A percentile compares a stretch with the other conserved stretches of the same genome.
phyloP scores from a whole-genome alignment of 495 filamentous ascomycete species.

The Talaromyces trachyspermus region DNA sequence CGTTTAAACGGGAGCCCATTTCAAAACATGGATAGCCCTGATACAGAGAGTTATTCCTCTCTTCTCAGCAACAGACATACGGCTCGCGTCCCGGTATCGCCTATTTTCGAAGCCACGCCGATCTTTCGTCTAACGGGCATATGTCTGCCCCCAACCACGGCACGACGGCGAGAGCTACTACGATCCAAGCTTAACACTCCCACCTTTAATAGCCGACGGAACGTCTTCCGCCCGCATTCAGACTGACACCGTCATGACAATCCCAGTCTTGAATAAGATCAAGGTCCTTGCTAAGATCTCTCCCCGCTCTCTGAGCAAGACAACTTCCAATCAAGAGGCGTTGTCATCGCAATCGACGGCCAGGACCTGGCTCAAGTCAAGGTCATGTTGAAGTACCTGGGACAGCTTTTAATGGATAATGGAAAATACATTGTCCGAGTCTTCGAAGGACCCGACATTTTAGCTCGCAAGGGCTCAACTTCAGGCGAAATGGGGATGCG shows the following conservation, averaged over 20 bases:
- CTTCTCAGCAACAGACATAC: constrained; percentile 20
- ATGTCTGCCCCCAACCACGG: constrained; percentile 10
- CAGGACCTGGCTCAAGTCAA: constrained; percentile 47
- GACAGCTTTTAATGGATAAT: constrained; percentile 48
- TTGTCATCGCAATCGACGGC: constrained; percentile 79
- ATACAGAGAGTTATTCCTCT: constrained; percentile 24
- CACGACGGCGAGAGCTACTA: constrained; percentile 10
- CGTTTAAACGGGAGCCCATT: constrained; percentile 2
- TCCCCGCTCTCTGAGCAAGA: constrained; percentile 49
- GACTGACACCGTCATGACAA: constrained; percentile 58
- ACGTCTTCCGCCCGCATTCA: constrained; percentile 24
- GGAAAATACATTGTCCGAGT: constrained; percentile 49
- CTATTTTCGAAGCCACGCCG: constrained; percentile 21
- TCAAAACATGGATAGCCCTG: constrained; percentile 18
- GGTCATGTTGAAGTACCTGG: constrained; percentile 53
- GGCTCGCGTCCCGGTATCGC: constrained; percentile 24
- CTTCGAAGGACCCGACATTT: constrained; percentile 43
- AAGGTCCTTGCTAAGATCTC: constrained; percentile 60
- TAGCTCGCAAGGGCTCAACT: constrained; percentile 21
- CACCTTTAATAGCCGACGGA: constrained; percentile 48
- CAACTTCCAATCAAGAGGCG: constrained; percentile 43
- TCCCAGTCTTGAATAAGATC: constrained; percentile 63
- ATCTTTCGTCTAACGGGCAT: constrained; percentile 20
- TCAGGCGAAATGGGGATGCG: constrained; percentile 32
- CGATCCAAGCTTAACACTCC: constrained; percentile 45